Evolutionary conservation across 2,329 filamentous ascomycete genomes (phyloP).

Genomic region (Pseudohalonectria lignicola): DNA sequence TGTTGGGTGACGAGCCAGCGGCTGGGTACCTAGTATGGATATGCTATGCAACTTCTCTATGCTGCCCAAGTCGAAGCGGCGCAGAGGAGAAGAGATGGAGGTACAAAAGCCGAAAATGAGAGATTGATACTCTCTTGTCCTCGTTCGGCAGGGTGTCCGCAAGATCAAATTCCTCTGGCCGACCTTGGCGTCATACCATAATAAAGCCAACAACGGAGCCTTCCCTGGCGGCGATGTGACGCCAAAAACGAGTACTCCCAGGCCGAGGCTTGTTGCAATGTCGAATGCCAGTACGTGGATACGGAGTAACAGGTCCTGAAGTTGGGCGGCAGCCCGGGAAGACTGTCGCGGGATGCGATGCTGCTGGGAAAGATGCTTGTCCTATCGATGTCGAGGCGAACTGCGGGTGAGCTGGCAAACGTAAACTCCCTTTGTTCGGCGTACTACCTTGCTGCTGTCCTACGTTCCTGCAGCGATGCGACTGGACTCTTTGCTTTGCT

Average conservation of each 20-base stretch:
- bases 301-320: not conserved
- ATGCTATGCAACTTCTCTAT: too few species aligned
- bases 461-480: too few species aligned
- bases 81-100: not conserved
- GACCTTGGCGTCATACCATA: slow-evolving; percentile 14
- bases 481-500: not conserved
- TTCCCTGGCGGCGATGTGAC: too few species aligned
- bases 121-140: too few species aligned
- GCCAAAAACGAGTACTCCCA: too few species aligned
- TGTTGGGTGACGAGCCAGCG: slow-evolving; percentile 3
- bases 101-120: not conserved
- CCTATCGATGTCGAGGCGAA: slow-evolving; percentile 3
- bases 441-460: too few species aligned
- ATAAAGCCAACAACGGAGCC: not conserved
- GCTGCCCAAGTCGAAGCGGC: not conserved
- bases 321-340: not conserved
- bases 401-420: too few species aligned
- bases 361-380: slow-evolving; percentile 1
- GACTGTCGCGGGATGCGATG: not conserved
- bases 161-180: slow-evolving; percentile 10
- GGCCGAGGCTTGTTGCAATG: too few species aligned
- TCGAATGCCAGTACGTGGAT: too few species aligned
- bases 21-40: too few species aligned
- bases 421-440: too few species aligned
- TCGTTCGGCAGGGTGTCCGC: slow-evolving; percentile 1